A percentile compares a stretch with the other conserved stretches of the same genome.
Evolutionary conservation across 1,139 yeast species (phyloP).

Genomic region (Debaryomyces nepalensis): DNA sequence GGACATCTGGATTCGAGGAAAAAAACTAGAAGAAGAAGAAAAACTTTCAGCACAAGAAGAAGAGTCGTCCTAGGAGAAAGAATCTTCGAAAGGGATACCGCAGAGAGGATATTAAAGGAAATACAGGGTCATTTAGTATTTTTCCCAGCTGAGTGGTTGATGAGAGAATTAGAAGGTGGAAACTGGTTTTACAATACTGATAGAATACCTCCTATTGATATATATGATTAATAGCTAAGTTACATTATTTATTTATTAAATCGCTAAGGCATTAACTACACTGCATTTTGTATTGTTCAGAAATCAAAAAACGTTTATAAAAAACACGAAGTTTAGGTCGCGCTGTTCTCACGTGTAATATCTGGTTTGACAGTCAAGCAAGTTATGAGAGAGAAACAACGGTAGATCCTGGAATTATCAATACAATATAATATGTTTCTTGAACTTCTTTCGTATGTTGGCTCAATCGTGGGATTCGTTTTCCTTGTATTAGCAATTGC

Average conservation of each 20-base stretch:
- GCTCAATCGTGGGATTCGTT: slow-evolving; percentile 74
- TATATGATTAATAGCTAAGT: slow-evolving; percentile 61
- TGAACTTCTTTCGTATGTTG: slow-evolving; percentile 60
- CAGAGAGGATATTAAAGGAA: slow-evolving; percentile 71
- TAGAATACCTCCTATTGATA: slow-evolving; percentile 92
- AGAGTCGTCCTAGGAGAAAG: slow-evolving; percentile 52
- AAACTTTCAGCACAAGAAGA: slow-evolving; percentile 45
- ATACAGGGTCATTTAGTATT: slow-evolving; percentile 89
- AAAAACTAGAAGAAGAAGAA: slow-evolving; percentile 33
- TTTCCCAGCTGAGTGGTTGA: slow-evolving; percentile 91
- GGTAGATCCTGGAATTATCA: background rate
- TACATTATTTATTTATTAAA: background rate
- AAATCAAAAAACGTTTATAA: background rate
- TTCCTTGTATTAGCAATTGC: slow-evolving; percentile 67
- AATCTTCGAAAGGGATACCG: slow-evolving; percentile 75
- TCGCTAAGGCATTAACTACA: no score
- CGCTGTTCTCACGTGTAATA: slow-evolving; percentile 1
- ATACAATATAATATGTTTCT: slow-evolving; percentile 37
- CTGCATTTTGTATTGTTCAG: background rate
- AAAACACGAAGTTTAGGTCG: no score
- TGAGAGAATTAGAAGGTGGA: slow-evolving; percentile 81
- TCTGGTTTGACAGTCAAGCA: background rate
- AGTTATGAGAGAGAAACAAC: background rate
- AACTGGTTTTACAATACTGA: slow-evolving; percentile 97
- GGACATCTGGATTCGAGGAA: background rate